Evolutionary conservation across 2,329 filamentous ascomycete species (phyloP), one percentile per base, ranked within the genome.

Genomic region (Macrophomina phaseolina): DNA sequence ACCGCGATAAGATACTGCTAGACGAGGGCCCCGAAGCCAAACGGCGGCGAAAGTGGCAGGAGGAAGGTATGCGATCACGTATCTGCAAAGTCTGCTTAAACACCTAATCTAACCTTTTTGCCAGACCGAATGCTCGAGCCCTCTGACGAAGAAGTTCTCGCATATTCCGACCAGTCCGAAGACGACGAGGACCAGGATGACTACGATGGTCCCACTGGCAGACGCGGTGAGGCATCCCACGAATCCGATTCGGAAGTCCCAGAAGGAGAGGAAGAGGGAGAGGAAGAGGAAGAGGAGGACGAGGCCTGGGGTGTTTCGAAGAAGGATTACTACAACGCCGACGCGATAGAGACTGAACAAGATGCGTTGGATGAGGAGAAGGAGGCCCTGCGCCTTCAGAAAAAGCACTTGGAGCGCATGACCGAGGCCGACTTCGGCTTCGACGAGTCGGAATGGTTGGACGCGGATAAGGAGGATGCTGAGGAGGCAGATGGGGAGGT

Each of bases 241-340:
- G 78, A 78, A n/a, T 77, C 78, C 18, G 78, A 79, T 2, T 67
- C 67, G 70, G 69, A 70, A 68, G 48, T 38, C 65, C 69, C 63
- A 55, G 85, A 83, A 3, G 86, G 85, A 18, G 85, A 85, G 6
- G 84, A 86, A 34, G 81, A 85, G 34, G 86, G 85, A 18, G 85
- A 85, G 6, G 84, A 86, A 34, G 81, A 85, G 34, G 85, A 87
- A 7, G 84, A 86, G 51, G 84, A 87, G 18, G 78, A 88, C 62
- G 89, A 87, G 49, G 94, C 89, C 76, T 98, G 95, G 94, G 95
- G 94, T 36, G 86, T 90, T 4, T 93, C 92, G 2, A 94, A 88
- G 77, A 91, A 91, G 68, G 94, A 97, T 72, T 97, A 97, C 81
- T 99, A 99, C 80, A 87, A 97, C 81, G 92, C 93, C 71, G 94